Percentiles rank a stretch among this genome's conserved stretches.
Conservation (phyloP, 148 eudicot genomes). For the Bassia scoparia region DNA sequence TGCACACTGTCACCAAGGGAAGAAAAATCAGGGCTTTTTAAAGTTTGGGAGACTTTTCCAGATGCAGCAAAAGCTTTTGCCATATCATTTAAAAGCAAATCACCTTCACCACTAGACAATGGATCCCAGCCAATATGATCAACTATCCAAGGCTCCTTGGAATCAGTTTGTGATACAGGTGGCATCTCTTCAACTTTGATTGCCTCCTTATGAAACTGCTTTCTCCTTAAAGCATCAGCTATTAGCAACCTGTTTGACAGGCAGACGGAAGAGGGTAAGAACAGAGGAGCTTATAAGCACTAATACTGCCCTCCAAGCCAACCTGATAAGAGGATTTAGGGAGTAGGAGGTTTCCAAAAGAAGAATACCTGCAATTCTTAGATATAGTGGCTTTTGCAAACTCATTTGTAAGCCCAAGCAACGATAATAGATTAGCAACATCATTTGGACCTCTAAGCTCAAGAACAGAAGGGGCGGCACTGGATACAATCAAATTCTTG, state of each 20-base stretch:
- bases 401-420: constrained; percentile 75
- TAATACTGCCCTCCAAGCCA: neutral
- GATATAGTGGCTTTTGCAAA: constrained; percentile 82
- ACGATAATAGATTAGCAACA: constrained; percentile 60
- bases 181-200: constrained; percentile 65
- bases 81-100: constrained; percentile 78
- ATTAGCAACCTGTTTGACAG: constrained; percentile 50
- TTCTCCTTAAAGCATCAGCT: constrained; percentile 67
- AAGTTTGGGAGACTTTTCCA: constrained; percentile 37
- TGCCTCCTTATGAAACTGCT: constrained; percentile 68
- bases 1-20: constrained; percentile 44
- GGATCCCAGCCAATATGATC: constrained; percentile 90
- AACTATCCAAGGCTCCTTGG: constrained; percentile 43
- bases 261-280: neutral
- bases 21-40: constrained; percentile 48
- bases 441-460: constrained; percentile 92
- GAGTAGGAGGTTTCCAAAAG: neutral
- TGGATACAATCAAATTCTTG: constrained; percentile 70
- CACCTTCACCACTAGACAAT: constrained; percentile 89
- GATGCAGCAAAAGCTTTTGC: constrained; percentile 63
- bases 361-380: constrained; percentile 74
- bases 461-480: constrained; percentile 75
- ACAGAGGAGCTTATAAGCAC: neutral
- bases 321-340: neutral
- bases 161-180: constrained; percentile 32